Percentiles rank a stretch among this genome's conserved stretches.
Evolutionary conservation across 2,329 filamentous ascomycete species (phyloP).

Genomic region (Herpotrichia juniperi): DNA sequence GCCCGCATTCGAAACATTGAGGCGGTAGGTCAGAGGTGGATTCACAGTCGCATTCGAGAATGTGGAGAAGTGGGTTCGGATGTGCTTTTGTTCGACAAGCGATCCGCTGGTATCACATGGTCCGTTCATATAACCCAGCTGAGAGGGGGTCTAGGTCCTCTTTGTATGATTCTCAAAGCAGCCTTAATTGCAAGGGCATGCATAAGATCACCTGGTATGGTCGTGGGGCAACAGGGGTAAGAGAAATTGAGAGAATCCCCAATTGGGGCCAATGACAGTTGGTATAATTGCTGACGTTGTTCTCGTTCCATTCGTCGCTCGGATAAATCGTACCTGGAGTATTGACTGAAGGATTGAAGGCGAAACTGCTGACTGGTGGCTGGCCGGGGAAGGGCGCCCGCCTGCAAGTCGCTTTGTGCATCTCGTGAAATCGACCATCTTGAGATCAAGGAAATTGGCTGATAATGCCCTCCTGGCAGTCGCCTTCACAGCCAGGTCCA

Average conservation of each 20-base stretch:
- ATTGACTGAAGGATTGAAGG: neutral
- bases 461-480: neutral
- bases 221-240: neutral
- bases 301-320: neutral
- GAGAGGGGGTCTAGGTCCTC: neutral
- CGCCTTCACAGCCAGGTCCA: neutral
- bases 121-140: neutral
- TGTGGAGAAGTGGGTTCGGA: neutral
- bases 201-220: constrained; percentile 3
- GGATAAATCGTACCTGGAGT: neutral
- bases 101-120: neutral
- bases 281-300: neutral
- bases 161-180: neutral
- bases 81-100: constrained; percentile 1
- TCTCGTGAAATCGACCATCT: neutral
- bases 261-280: neutral
- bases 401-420: neutral
- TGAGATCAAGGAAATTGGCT: neutral
- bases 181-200: neutral
- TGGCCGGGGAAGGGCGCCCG: neutral
- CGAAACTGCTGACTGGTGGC: neutral
- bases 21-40: neutral
- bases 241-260: neutral
- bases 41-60: neutral
- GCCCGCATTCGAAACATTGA: neutral